phyloP scores from a whole-genome alignment of 1,284 basidiomycete species.

The Inonotus obliquus region DNA sequence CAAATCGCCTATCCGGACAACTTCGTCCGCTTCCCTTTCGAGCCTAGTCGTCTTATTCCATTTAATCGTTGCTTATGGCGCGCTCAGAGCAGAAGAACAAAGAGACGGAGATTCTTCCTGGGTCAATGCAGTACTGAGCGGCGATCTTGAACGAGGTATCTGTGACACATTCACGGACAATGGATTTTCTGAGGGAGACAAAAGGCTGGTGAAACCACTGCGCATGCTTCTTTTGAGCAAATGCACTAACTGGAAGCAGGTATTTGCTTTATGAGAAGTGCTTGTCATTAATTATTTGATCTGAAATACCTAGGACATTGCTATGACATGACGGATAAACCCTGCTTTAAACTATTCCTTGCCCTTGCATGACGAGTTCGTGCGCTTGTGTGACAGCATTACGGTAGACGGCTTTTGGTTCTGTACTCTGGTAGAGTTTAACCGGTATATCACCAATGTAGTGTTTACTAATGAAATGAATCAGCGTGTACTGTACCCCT shows the following conservation, averaged over 20 bases:
- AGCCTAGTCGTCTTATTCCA: conserved; percentile 38
- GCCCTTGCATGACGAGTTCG: conserved; percentile 6
- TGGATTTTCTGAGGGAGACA: conserved; percentile 1
- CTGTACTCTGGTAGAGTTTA: conserved; percentile 39
- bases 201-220: conserved; percentile 6
- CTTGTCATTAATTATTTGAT: background rate
- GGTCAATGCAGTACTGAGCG: conserved; percentile 33
- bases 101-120: conserved; percentile 41
- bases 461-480: conserved; percentile 36
- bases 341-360: background rate
- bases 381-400: background rate
- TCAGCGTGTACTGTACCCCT: background rate
- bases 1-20: background rate
- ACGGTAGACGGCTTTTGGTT: background rate
- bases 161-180: conserved; percentile 28
- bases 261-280: background rate
- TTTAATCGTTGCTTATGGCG: conserved; percentile 43
- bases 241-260: background rate
- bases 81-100: conserved; percentile 34
- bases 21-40: background rate
- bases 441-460: conserved; percentile 56
- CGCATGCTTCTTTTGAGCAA: conserved; percentile 2
- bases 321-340: background rate
- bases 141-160: conserved; percentile 31
- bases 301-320: background rate